Base-by-base conservation (phyloP, 352 stramenopile species). In the Halophytophthora polymorphica region DNA sequence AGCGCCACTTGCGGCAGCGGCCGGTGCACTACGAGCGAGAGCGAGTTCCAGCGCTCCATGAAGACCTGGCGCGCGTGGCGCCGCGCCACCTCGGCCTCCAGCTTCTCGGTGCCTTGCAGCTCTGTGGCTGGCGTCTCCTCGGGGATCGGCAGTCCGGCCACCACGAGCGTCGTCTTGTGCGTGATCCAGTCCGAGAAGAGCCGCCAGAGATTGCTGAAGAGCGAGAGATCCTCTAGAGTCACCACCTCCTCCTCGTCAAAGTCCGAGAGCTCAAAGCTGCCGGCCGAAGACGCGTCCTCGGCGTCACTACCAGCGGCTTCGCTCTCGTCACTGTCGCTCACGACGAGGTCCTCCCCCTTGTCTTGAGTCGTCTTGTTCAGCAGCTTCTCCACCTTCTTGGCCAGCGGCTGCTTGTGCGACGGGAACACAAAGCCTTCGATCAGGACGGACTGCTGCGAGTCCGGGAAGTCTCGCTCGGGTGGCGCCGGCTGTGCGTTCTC, bases 351-450 rank as follows among this genome's bases (percentile, higher is more conserved):
- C 23, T 62, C 68, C 33, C 58, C 58, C 13, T 62, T 45, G 18
- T 66, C 42, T 33, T 64, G 63, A 36, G 77, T 60, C 8, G 75
- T 66, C 15, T 75, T 72, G 36, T 66, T 71, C 22, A 83, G 58
- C 43, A 83, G 28, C 2, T 67, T 68, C 39, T 88, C 77, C 23
- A 94, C 69, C 49, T 86, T 87, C 39, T 88, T 90, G 5, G 81
- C 83, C 18, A 88, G 37, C 50, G 73, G 74, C 21, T 77, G 51
- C 56, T 94, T 94, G 66, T 94, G 84, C 36, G 73, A 67, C 25
- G 84, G 84, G 45, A 94, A 94, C 40, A 92, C 68, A 48, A 90
- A 92, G 37, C 84, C 84, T 51, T 94, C 84, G 31, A 94, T 92
- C 17, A 88, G 62, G 40, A 85, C 71, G 1, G 81, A 77, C 21